Conservation (phyloP, 495 filamentous ascomycete species). For the Penicillium tannophilum region DNA sequence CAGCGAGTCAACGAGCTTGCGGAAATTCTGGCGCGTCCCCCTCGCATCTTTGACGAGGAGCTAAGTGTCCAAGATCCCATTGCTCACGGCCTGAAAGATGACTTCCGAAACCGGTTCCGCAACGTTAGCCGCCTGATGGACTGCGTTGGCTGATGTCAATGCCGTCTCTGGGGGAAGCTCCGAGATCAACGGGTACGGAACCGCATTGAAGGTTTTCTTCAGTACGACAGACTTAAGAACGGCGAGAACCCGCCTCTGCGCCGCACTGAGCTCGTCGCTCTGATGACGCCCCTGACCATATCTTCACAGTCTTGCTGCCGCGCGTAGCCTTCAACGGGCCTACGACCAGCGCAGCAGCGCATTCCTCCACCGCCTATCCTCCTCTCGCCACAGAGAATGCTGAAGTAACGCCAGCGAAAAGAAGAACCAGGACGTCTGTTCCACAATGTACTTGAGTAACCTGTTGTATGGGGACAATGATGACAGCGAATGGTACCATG, state of each 20-base stretch:
- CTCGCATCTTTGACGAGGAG: constrained; percentile 89
- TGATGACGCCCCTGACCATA: constrained; percentile 91
- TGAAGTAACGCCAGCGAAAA: constrained; percentile 6
- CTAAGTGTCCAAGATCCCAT: constrained; percentile 77
- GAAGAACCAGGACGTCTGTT: constrained; percentile 25
- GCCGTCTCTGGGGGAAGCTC: constrained; percentile 96
- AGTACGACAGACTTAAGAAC: constrained; percentile 81
- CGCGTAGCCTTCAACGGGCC: constrained; percentile 70
- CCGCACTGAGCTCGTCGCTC: constrained; percentile 87
- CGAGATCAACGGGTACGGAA: constrained; percentile 94
- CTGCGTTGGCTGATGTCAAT: constrained; percentile 98
- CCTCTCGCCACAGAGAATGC: constrained; percentile 17
- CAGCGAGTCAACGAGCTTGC: constrained; percentile 75
- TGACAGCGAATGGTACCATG: constrained; percentile 40
- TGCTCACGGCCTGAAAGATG: constrained; percentile 84
- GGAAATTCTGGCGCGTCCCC: constrained; percentile 59
- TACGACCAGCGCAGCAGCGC: constrained; percentile 44
- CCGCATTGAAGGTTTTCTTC: constrained; percentile 92
- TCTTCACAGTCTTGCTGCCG: constrained; percentile 74
- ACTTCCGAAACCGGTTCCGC: constrained; percentile 95
- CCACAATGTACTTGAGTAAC: constrained; percentile 42
- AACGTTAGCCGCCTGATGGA: constrained; percentile 97
- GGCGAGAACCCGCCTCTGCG: constrained; percentile 74
- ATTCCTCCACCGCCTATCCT: constrained; percentile 34
- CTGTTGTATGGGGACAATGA: constrained; percentile 48